Percentiles rank a stretch among this genome's conserved stretches.
Conservation (phyloP, 208 protist genomes). For the Wallacemonas rigidus region DNA sequence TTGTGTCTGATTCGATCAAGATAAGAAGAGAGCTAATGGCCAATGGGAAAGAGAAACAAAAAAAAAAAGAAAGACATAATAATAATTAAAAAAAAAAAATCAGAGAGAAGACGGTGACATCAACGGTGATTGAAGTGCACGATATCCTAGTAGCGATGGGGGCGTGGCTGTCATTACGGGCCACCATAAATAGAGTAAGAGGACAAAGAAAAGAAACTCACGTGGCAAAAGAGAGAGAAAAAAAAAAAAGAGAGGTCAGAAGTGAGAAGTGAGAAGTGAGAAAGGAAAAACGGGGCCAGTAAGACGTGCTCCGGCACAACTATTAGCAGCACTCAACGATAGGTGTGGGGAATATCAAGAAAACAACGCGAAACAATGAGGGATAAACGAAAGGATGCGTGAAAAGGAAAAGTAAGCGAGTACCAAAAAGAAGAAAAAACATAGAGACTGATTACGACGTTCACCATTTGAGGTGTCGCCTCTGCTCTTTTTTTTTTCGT, state of each 20-base stretch:
- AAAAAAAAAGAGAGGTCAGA: not conserved
- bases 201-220: conserved; percentile 8
- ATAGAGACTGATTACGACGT: not conserved
- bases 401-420: not conserved
- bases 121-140: not conserved
- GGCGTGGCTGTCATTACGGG: too few species aligned
- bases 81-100: conserved; percentile 2
- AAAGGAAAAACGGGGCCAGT: too few species aligned
- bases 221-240: not conserved
- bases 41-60: conserved; percentile 17
- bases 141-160: too few species aligned
- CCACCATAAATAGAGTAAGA: not conserved
- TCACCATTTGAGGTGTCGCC: not conserved
- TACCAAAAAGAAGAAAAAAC: conserved; percentile 16
- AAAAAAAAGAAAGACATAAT: conserved; percentile 15
- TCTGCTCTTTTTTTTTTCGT: not conserved
- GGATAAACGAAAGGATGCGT: not conserved
- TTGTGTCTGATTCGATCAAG: not conserved
- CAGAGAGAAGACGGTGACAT: conserved; percentile 8
- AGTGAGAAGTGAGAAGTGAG: not conserved
- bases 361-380: too few species aligned
- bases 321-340: too few species aligned
- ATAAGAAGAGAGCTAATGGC: conserved; percentile 11
- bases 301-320: too few species aligned
- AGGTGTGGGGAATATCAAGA: too few species aligned